Base-by-base conservation (phyloP, 306 rosid species). In the Macrotyloma uniflorum region DNA sequence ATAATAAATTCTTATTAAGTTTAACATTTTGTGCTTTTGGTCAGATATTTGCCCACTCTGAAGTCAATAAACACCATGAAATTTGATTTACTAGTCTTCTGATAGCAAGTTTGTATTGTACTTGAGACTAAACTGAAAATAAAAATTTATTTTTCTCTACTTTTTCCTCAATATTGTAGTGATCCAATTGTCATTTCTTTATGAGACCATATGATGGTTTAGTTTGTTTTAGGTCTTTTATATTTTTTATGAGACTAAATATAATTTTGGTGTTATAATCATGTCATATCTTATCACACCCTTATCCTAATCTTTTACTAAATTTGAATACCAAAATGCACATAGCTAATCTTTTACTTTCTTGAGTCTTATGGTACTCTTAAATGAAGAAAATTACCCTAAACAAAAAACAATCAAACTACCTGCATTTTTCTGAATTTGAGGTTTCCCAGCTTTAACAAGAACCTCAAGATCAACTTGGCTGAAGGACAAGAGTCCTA, bases 401-500 rank as follows among this genome's bases (percentile, higher is more conserved):
- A 70, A 46, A 23, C 26, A 45, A 9, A 38, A 38, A 30, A 8
- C 8, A 43, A 20, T 63, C 4, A 68, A n/a, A 19, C 16, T 70
- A 84, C 85, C 85, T 71, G 93, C 91, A 83, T 90, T 81, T 78
- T 84, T 92, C 76, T 82, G 85, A 73, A 74, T 83, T 23, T 87
- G 80, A 45, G 90, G 90, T 66, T 86, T 72, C 5, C 97, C 91
- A 12, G 93, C 83, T 77, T 78, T 85, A 65, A 79, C 80, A 79
- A 92, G 89, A 58, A 92, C 93, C 85, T 90, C 95, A 5, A 92
- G 93, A 83, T 92, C 93, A 80, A 90, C 87, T 74, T 85, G 83
- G 82, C 89, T 88, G 50, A 88, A 89, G 58, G 93, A 92, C 85
- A 88, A 67, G 67, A 92, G 90, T 57, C 95, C 93, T 28, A 92